A percentile compares a stretch with the other conserved stretches of the same genome.
Evolutionary conservation across 495 filamentous ascomycete genomes (phyloP).

Genomic region (Filosporella fistucella): DNA sequence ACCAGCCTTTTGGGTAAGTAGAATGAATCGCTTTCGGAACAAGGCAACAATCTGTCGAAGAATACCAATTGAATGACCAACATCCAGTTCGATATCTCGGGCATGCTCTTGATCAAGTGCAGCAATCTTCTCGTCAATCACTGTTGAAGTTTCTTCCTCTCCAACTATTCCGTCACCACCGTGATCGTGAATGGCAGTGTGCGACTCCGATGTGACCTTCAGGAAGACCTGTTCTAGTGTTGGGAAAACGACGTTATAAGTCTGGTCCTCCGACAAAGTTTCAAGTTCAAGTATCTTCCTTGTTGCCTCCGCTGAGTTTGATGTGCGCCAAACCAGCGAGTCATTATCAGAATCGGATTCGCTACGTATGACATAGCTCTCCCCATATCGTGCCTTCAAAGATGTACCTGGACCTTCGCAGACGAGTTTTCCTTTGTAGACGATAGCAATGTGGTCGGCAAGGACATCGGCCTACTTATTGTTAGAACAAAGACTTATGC

Average conservation of each 20-base stretch:
- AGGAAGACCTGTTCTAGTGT: slow-evolving; percentile 22
- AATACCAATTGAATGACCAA: slow-evolving; percentile 20
- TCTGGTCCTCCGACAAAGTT: slow-evolving; percentile 12
- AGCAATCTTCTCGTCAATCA: slow-evolving; percentile 19
- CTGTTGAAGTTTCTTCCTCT: slow-evolving; percentile 10
- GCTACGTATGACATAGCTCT: slow-evolving; percentile 17
- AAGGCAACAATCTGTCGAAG: slow-evolving; percentile 13
- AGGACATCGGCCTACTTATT: slow-evolving; percentile 25
- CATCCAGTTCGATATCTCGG: slow-evolving; percentile 18
- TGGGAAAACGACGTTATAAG: slow-evolving; percentile 18
- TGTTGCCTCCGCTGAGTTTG: slow-evolving; percentile 20
- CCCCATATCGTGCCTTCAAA: slow-evolving; percentile 24
- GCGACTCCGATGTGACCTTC: slow-evolving; percentile 14
- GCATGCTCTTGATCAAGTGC: slow-evolving; percentile 11
- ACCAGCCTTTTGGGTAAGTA: slow-evolving; percentile 16
- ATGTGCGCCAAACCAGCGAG: slow-evolving; percentile 14
- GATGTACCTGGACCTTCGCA: slow-evolving; percentile 28
- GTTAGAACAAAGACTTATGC: no score
- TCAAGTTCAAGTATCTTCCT: slow-evolving; percentile 22
- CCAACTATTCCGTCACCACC: slow-evolving; percentile 22
- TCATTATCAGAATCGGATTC: slow-evolving; percentile 7
- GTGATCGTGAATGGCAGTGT: slow-evolving; percentile 14
- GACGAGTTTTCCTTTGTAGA: slow-evolving; percentile 29
- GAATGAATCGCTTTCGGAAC: slow-evolving; percentile 17
- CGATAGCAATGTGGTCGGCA: slow-evolving; percentile 31